These are phyloP conservation scores for Conidiobolus coronatus DNA, from an alignment of 371 early-diverging fungal genomes.

Conservation along the genomic window DNA sequence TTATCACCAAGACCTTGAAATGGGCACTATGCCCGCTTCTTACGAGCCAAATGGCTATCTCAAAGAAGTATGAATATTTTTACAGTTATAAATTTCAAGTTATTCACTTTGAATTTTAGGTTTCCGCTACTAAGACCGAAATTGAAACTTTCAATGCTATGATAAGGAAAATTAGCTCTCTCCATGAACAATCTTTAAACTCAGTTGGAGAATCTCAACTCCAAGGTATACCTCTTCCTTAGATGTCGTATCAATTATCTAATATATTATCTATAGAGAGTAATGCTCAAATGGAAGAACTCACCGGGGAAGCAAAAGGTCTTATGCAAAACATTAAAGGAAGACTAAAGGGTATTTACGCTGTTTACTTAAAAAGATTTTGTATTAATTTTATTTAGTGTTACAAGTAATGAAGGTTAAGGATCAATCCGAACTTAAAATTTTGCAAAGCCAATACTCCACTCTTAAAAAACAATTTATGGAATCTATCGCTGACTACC, in stretches of 20 bases:
- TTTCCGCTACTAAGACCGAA: not conserved
- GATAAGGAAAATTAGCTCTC: not conserved
- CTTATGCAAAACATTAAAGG: conserved; percentile 2
- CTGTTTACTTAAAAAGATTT: not conserved
- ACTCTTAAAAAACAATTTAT: conserved; percentile 39
- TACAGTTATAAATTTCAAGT: too few species aligned
- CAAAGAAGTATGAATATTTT: too few species aligned
- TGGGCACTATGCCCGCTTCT: not conserved
- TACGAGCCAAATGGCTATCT: not conserved
- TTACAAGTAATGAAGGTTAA: not conserved
- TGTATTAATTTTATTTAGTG: not conserved
- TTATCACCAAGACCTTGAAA: not conserved
- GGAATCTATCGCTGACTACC: conserved; percentile 58
- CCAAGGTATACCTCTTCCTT: not conserved
- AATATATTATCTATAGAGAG: not conserved
- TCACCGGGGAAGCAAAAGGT: not conserved
- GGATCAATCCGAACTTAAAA: not conserved
- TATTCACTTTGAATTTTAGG: not conserved
- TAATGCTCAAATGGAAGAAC: not conserved
- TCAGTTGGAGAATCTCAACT: not conserved
- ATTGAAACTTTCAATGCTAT: conserved; percentile 1
- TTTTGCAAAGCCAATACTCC: conserved; percentile 5
- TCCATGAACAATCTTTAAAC: conserved; percentile 2
- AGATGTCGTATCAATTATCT: too few species aligned
- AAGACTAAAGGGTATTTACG: not conserved